A percentile compares a stretch with the other conserved stretches of the same genome.
phyloP scores from a whole-genome alignment of 2,329 filamentous ascomycete species.

The Fusarium phyllophilum region DNA sequence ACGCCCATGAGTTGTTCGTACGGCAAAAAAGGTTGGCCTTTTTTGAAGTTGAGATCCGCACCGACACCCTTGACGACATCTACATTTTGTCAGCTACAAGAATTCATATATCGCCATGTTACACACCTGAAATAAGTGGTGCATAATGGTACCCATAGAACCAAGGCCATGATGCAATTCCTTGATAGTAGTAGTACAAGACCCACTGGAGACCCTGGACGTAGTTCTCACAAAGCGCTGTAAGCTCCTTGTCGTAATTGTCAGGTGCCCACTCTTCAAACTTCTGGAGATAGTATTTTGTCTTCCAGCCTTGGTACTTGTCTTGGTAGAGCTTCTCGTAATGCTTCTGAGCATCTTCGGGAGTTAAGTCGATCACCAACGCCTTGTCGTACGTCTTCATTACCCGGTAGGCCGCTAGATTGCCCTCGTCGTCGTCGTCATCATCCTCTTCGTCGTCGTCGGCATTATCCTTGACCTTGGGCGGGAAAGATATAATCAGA shows the following conservation, averaged over 20 bases:
- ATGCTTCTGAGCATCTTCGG: constrained; percentile 80
- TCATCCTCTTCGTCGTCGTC: constrained; percentile 64
- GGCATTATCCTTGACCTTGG: constrained; percentile 46
- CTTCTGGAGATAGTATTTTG: constrained; percentile 90
- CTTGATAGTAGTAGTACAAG: constrained; percentile 96
- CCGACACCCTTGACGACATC: constrained; percentile 90
- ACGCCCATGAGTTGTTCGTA: constrained; percentile 99
- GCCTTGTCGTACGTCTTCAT: constrained; percentile 93
- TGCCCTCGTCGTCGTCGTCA: constrained; percentile 78
- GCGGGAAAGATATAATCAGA: constrained; percentile 62
- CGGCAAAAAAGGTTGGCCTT: constrained; percentile 93
- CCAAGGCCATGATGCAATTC: constrained; percentile 98
- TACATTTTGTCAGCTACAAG: constrained; percentile 54
- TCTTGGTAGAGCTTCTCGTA: constrained; percentile 88
- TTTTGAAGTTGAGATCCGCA: constrained; percentile 89
- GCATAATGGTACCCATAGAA: constrained; percentile 98
- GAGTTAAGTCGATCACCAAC: constrained; percentile 80
- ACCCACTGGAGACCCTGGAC: constrained; percentile 99
- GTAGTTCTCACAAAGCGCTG: constrained; percentile 90
- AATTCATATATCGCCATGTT: not conserved
- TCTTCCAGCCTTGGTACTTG: constrained; percentile 93
- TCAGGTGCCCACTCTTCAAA: constrained; percentile 87
- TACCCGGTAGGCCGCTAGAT: constrained; percentile 84
- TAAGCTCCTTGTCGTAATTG: constrained; percentile 79
- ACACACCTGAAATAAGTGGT: constrained; percentile 86